Percentiles rank a stretch among this genome's conserved stretches.
phyloP scores from a whole-genome alignment of 2,329 filamentous ascomycete genomes.

The Cladosporium sphaerospermum region DNA sequence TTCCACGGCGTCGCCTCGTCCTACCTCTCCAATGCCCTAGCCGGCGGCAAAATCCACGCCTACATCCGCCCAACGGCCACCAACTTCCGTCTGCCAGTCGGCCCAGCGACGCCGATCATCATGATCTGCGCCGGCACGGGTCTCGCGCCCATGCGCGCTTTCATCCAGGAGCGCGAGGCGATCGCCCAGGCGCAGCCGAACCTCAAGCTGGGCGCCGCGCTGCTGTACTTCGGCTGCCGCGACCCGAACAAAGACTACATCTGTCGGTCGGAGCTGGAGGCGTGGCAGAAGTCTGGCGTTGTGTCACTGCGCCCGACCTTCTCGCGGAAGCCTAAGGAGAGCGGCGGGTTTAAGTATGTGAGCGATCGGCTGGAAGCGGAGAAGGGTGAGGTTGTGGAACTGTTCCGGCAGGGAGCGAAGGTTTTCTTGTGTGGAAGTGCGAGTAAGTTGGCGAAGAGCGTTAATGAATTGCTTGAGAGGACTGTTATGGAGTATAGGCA shows the following conservation, averaged over 20 bases:
- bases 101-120: constrained; percentile 42
- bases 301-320: constrained; percentile 13
- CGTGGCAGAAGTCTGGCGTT: constrained; percentile 13
- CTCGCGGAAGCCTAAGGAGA: constrained; percentile 31
- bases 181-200: constrained; percentile 25
- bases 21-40: constrained; percentile 32
- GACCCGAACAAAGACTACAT: constrained; percentile 39
- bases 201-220: constrained; percentile 18
- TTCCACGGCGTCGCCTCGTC: constrained; percentile 36
- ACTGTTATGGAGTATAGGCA: constrained; percentile 36
- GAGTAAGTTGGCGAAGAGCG: constrained; percentile 38
- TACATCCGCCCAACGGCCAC: constrained; percentile 32
- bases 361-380: constrained; percentile 47
- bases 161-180: constrained; percentile 33
- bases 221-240: constrained; percentile 36
- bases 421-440: constrained; percentile 59
- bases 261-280: constrained; percentile 20
- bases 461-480: constrained; percentile 34
- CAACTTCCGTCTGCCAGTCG: constrained; percentile 37
- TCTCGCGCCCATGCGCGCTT: constrained; percentile 43
- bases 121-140: constrained; percentile 50
- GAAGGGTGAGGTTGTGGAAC: constrained; percentile 35
- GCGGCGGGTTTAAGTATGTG: constrained; percentile 43
- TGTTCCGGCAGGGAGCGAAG: constrained; percentile 47
- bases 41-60: constrained; percentile 35